phyloP scores from a whole-genome alignment of 257 asterid species.

The Lycium ferocissimum region DNA sequence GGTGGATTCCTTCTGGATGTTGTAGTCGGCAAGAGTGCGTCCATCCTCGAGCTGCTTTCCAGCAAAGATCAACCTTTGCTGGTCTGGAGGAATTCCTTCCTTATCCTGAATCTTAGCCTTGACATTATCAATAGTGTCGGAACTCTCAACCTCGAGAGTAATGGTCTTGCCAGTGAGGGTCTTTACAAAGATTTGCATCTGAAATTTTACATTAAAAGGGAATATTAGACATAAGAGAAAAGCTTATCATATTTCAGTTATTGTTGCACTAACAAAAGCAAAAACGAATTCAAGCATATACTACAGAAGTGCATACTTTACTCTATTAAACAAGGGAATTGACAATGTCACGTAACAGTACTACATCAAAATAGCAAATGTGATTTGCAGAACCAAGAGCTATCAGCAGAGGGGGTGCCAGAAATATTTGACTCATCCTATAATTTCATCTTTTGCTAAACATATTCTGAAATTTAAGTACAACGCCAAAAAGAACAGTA shows the following conservation, averaged over 20 bases:
- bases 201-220: background rate
- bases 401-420: background rate
- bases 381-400: background rate
- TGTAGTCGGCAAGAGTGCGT: too few species aligned
- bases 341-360: background rate
- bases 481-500: background rate
- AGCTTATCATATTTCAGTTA: background rate
- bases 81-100: too few species aligned
- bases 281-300: background rate
- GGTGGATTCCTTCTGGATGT: too few species aligned
- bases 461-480: background rate
- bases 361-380: background rate
- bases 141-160: too few species aligned
- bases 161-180: background rate
- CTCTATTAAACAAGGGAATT: too few species aligned
- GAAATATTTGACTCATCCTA: background rate
- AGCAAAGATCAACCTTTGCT: too few species aligned
- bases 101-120: too few species aligned
- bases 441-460: background rate
- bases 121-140: too few species aligned
- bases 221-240: background rate
- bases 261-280: background rate
- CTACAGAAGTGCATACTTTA: background rate
- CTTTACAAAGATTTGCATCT: conserved; percentile 33
- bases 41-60: too few species aligned